phyloP scores from a whole-genome alignment of 768 basidiomycete species.

The Aureoboletus auriporus region DNA sequence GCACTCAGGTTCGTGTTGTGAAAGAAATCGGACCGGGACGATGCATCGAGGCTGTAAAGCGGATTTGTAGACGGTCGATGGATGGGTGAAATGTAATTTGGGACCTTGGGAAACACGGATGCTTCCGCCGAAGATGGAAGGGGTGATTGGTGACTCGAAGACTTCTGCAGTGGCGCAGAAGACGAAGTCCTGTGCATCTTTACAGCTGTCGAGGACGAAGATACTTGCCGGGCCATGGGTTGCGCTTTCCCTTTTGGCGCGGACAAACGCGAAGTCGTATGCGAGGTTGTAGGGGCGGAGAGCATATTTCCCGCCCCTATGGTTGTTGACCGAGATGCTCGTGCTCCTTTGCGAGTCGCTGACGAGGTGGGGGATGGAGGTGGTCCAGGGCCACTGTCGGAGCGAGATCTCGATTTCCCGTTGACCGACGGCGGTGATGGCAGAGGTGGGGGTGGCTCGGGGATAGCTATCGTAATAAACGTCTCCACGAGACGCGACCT shows the following conservation, averaged over 20 bases:
- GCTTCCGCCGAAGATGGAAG: slow-evolving; percentile 15
- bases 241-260: slow-evolving; percentile 15
- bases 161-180: slow-evolving; percentile 23
- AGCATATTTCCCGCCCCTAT: slow-evolving; percentile 16
- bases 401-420: slow-evolving; percentile 18
- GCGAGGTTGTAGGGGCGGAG: slow-evolving; percentile 4
- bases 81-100: slow-evolving; percentile 74
- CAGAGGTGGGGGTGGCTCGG: slow-evolving; percentile 21
- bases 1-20: slow-evolving; percentile 51
- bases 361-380: slow-evolving; percentile 1
- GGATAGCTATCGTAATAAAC: slow-evolving; percentile 57
- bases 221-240: slow-evolving; percentile 11
- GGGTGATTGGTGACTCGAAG: slow-evolving; percentile 22
- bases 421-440: slow-evolving; percentile 26
- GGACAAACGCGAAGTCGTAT: slow-evolving; percentile 9
- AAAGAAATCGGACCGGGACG: slow-evolving; percentile 48
- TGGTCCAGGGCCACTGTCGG: slow-evolving; percentile 28
- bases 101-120: slow-evolving; percentile 24
- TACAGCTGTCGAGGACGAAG: slow-evolving; percentile 11
- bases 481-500: slow-evolving; percentile 75
- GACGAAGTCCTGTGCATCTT: slow-evolving; percentile 24
- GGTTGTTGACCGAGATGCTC: slow-evolving; percentile 12
- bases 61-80: slow-evolving; percentile 87
- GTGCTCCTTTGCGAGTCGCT: slow-evolving; percentile 10
- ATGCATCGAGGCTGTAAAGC: slow-evolving; percentile 57